phyloP scores from a whole-genome alignment of 768 basidiomycete genomes.

The Dendrothele bispora region DNA sequence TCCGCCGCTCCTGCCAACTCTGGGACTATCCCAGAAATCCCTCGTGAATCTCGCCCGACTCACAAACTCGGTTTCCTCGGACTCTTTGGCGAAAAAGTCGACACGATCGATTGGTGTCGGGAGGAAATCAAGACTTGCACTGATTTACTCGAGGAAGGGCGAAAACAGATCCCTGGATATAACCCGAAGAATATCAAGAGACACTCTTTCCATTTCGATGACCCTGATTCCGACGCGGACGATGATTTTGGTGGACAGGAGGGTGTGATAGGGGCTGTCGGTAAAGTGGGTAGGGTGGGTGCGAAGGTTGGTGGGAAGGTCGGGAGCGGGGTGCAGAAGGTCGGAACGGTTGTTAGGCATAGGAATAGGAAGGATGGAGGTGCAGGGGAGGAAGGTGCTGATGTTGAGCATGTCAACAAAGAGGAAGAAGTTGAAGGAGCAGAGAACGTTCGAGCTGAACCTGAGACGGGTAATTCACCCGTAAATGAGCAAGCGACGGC shows the following conservation, averaged over 20 bases:
- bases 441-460: constrained; percentile 18
- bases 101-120: constrained; percentile 89
- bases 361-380: constrained; percentile 8
- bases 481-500: constrained; percentile 6
- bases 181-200: background rate
- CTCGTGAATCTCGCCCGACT: constrained; percentile 71
- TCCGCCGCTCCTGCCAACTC: constrained; percentile 2
- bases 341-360: constrained; percentile 2
- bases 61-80: constrained; percentile 66
- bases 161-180: constrained; percentile 21
- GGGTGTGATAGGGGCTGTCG: constrained; percentile 4
- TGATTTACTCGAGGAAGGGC: constrained; percentile 50
- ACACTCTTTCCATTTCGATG: constrained; percentile 4
- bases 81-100: constrained; percentile 84
- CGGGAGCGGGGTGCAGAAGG: too few species aligned
- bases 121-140: constrained; percentile 66
- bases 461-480: too few species aligned
- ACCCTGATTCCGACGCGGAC: constrained; percentile 1
- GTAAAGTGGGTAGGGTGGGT: constrained; percentile 1
- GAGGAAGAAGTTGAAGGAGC: constrained; percentile 31
- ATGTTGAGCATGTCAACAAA: too few species aligned
- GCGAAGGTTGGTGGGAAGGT: too few species aligned
- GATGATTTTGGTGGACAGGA: constrained; percentile 7
- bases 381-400: background rate
- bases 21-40: constrained; percentile 52